Base-by-base conservation (phyloP, 768 basidiomycete genomes). In the Strobilomyces dryophilus region DNA sequence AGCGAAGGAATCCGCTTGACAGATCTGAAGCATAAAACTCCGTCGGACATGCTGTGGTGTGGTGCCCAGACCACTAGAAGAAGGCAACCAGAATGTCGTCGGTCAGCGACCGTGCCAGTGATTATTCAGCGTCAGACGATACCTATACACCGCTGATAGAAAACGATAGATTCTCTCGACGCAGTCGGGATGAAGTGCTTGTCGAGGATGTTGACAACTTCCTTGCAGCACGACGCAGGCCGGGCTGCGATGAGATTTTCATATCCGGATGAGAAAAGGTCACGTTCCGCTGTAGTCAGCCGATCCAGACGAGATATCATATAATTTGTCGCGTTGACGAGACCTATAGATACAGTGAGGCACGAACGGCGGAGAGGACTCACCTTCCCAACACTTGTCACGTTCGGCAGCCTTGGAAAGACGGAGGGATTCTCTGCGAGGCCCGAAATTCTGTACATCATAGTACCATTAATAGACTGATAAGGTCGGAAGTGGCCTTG, bases 131-230 rank as follows among this genome's bases (percentile, higher is more conserved):
- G 56, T 47, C 70, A 54, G 27, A 68, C 6, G 12, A 62, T 32
- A 39, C 49, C 29, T 49, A 54, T 61, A 59, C 60, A 69, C 65
- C 71, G 66, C 9, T 50, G n/a, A 39, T 39, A 39, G 7, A 20
- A 39, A 39, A 39, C 18, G 18, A 39, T 8, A 8, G 37, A 39
- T 39, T 39, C 37, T 3, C 8, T 20, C 6, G n/a, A 39, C 11
- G 20, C 3, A 20, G 37, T 10, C 20, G 5, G n/a, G 2, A 39
- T 39, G 18, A 39, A 8, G 37, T 39, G n/a, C 8, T 8, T 18
- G n/a, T 39, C 10, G n/a, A 39, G 37, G 37, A 39, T 39, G 11
- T 39, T 7, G 10, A 39, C 3, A 18, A 39, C 37, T 20, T 39
- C n/a, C 8, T 39, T 8, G 37, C 37, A 39, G 18, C 37, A 39